Conservation (phyloP, 2,329 filamentous ascomycete species). For the Diaporthe helianthi region DNA sequence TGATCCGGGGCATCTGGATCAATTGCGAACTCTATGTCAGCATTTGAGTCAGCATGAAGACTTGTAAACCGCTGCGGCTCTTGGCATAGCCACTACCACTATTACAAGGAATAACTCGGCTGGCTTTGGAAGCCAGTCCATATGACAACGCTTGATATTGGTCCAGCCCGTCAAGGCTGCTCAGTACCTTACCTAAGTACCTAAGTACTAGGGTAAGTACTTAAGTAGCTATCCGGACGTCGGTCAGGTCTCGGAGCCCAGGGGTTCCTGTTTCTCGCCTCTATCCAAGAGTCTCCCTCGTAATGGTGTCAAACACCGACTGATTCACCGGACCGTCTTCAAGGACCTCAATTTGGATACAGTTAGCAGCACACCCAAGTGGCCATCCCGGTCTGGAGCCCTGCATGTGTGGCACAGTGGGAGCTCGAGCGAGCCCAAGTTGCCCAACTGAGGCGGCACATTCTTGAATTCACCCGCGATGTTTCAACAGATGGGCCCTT, state of each 20-base stretch:
- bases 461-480: neutral
- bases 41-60: constrained; percentile 6
- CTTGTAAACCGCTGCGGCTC: constrained; percentile 4
- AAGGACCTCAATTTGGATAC: constrained; percentile 3
- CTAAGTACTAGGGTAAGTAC: too few species aligned
- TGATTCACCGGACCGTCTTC: constrained; percentile 17
- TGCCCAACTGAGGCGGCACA: neutral
- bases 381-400: neutral
- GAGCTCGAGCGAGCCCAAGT: neutral
- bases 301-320: constrained; percentile 26
- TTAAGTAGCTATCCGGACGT: too few species aligned
- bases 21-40: neutral
- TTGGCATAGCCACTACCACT: constrained; percentile 9
- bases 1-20: neutral
- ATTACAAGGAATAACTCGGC: constrained; percentile 11
- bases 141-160: neutral
- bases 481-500: constrained; percentile 26
- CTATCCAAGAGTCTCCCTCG: constrained; percentile 14
- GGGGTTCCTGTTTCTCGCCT: constrained; percentile 23
- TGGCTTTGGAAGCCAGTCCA: neutral
- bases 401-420: too few species aligned
- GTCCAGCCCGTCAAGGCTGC: neutral
- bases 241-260: constrained; percentile 25
- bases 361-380: neutral
- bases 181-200: too few species aligned